Evolutionary conservation across 2,329 filamentous ascomycete species (phyloP).

Genomic region (Sporothrix phasma): DNA sequence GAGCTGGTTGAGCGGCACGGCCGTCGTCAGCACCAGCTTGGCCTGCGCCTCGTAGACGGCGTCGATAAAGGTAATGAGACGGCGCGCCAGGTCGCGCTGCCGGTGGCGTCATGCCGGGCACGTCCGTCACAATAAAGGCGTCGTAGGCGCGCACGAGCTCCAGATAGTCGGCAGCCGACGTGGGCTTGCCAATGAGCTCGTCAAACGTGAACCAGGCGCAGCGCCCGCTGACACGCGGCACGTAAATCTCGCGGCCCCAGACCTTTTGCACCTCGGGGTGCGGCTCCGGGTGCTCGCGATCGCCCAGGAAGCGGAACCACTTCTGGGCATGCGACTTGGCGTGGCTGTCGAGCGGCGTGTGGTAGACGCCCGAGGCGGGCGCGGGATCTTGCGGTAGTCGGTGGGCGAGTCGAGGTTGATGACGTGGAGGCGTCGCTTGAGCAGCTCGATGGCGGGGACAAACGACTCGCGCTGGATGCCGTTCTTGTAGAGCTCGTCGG

Average conservation of each 20-base stretch:
- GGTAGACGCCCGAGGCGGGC: slow-evolving; percentile 87
- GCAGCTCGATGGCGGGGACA: slow-evolving; percentile 84
- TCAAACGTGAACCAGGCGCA: slow-evolving; percentile 89
- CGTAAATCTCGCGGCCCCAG: slow-evolving; percentile 84
- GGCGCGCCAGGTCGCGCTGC: slow-evolving; percentile 74
- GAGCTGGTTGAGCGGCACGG: slow-evolving; percentile 71
- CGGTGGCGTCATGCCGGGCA: slow-evolving; percentile 85
- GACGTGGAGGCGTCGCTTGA: slow-evolving; percentile 74
- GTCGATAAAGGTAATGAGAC: slow-evolving; percentile 97
- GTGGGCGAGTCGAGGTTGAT: slow-evolving; percentile 92
- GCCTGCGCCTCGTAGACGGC: slow-evolving; percentile 86
- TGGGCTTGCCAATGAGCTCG: slow-evolving; percentile 80
- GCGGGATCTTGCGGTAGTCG: slow-evolving; percentile 93
- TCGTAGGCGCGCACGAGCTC: slow-evolving; percentile 86
- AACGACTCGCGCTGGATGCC: slow-evolving; percentile 94
- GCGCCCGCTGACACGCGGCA: slow-evolving; percentile 77
- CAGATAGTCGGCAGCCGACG: slow-evolving; percentile 88
- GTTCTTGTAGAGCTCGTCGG: slow-evolving; percentile 94
- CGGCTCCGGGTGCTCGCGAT: slow-evolving; percentile 63
- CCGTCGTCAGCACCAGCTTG: slow-evolving; percentile 90
- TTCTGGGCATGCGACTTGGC: slow-evolving; percentile 76
- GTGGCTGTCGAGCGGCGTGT: slow-evolving; percentile 71
- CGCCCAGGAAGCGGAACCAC: slow-evolving; percentile 92
- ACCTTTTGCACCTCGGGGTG: slow-evolving; percentile 72
- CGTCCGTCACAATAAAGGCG: slow-evolving; percentile 81